A percentile compares a stretch with the other conserved stretches of the same genome.
Evolutionary conservation across 148 eudicot species (phyloP).

Genomic region (Hydrangea macrophylla): DNA sequence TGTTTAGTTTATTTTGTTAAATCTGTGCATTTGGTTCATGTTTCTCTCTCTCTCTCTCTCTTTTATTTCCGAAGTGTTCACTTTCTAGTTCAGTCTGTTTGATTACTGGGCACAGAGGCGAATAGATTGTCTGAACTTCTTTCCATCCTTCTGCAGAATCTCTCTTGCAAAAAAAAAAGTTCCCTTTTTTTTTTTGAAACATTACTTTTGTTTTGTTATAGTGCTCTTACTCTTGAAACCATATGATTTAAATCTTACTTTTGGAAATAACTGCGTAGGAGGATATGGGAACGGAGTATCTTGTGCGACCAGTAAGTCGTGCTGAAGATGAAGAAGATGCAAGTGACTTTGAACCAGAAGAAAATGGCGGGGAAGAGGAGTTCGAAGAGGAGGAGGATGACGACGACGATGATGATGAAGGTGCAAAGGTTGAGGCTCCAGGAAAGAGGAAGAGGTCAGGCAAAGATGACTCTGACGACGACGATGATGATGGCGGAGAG

Average conservation of each 20-base stretch:
- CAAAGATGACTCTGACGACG: conserved; percentile 47
- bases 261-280: conserved; percentile 30
- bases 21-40: too few relatives aligned
- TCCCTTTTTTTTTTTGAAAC: background rate
- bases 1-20: too few relatives aligned
- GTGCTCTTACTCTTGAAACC: background rate
- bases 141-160: background rate
- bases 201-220: background rate
- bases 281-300: conserved; percentile 67
- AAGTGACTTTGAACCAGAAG: conserved; percentile 75
- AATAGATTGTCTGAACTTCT: background rate
- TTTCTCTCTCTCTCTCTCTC: too few relatives aligned
- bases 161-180: background rate
- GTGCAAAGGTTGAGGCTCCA: conserved; percentile 51
- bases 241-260: background rate
- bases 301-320: conserved; percentile 61
- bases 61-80: background rate
- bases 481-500: conserved; percentile 54
- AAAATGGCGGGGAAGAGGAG: conserved; percentile 68
- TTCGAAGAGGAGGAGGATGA: conserved; percentile 50
- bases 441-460: conserved; percentile 71
- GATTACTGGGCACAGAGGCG: background rate
- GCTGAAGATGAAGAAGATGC: conserved; percentile 84
- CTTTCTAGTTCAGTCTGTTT: background rate
- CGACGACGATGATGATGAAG: conserved; percentile 31